Base-by-base conservation (phyloP, 345 rosid species). In the Camelina hispida region DNA sequence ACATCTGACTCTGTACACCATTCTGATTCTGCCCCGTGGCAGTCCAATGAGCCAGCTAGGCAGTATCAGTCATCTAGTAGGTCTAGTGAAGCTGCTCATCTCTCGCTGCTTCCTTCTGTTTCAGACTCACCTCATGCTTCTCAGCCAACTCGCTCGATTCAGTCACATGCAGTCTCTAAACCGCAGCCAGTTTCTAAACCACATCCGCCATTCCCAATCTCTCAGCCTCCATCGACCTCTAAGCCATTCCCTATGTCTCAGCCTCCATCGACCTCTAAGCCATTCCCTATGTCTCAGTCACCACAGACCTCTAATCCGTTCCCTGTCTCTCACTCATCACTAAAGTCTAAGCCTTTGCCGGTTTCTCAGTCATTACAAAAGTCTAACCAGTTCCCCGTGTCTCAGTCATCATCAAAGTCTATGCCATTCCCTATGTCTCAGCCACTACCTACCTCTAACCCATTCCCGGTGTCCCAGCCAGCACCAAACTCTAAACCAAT, bases 1-100 rank as follows among this genome's bases (percentile, higher is more conserved):
- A 4, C 60, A 20, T 9, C 66, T 71, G 80, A 70, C 62, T 8
- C 66, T 28, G 30, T 48, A 17, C 44, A 7, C 4, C 56, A 48
- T 2, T 9, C 67, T 71, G 80, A 77, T 46, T 12, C 66, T 43
- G 23, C 44, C 1, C 61, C 44, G 3, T 69, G 58, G 80, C 60
- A 70, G 2, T 64, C 71, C 3, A 46, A 71, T 48, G 76, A 65
- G 60, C 66, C 69, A 1, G 54, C 10, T 28, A 59, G 63, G 57
- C 73, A 71, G 0, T 71, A 28, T 64, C 75, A 77, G 80, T 38
- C 52, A 14, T 48, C 71, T 54, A 68, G 68, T 62, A 76, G 71
- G 59, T 61, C 79, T 3, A 51, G 5, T 55, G 76, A 71, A 50
- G 66, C 76, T 53, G 63, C 76, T 65, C 81, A 70, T 12, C 72